Evolutionary conservation across 345 rosid species (phyloP), one percentile per base, ranked within the genome.

Genomic region (Citrus inodora): DNA sequence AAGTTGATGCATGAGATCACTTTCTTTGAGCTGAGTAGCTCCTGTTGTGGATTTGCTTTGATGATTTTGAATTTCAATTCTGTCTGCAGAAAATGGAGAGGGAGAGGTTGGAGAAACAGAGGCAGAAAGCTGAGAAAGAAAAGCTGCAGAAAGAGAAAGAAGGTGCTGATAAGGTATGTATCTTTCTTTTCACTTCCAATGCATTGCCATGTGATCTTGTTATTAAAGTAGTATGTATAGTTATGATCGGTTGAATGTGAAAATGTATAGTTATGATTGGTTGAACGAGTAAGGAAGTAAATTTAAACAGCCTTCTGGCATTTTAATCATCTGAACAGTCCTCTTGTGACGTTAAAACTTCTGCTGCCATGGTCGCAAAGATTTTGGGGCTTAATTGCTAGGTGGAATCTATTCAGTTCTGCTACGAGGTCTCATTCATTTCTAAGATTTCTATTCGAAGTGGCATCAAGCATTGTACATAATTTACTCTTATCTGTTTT

Each of bases 11-110:
- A 1, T 51, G 25, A 30, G 25, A 48, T 8, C 60, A 2, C 9
- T 53, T 30, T 5, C 42, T 9, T 9, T 5, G 16, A 21, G 42
- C 40, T 30, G 40, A 28, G 61, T 25, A 28, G 62, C 27, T 30
- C 40, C 42, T 51, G 22, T 61, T 7, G 40, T 32, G 25, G 68
- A 9, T 77, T 38, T 10, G 17, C 2, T 65, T 25, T 64, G 35
- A 67, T 81, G 71, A 37, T 22, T 38, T 37, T n/a, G 56, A 46
- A 46, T 11, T 46, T 46, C 1, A 16, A 81, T 75, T 32, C 66
- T 74, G 7, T 30, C 22, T 82, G 82, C 48, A 94, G 98, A 94
- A 91, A 92, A 89, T 88, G 98, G 97, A 91, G 95, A 88, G 81
- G 86, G 95, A 94, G 87, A 87, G 73, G 87, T 10, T 76, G 74